Base-by-base conservation (phyloP, 2,329 filamentous ascomycete genomes). In the Cladorrhinum sp. region DNA sequence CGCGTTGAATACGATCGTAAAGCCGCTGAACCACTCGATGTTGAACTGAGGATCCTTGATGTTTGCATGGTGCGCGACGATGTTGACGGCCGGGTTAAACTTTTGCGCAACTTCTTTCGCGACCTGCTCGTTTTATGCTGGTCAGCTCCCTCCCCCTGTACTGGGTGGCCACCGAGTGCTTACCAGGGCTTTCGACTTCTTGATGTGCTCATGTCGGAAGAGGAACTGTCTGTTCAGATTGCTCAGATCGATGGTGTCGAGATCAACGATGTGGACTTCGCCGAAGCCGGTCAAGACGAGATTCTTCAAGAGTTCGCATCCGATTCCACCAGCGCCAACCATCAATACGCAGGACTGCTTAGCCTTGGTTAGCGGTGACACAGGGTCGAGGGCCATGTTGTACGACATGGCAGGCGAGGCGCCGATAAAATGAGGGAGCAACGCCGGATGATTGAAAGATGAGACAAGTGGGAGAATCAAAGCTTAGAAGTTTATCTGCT, bases 221-320 rank as follows among this genome's bases (percentile, higher is more conserved):
- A 99, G 86, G 71, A 99, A 99, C 75, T 99, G 95, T 59, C 95
- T 90, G 70, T 99, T 99, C 55, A 99, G 83, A 73, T 99, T 99
- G 77, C 92, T 96, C 21, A 99, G 83, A 73, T 99, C 95, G 77
- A 99, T 98, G 1, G 95, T 99, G 75, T 99, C 95, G 62, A 99
- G 89, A 75, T 99, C 95, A 68, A 99, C 92, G 51, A 98, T 88
- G 75, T 96, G 91, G 55, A 98, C 87, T 77, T 96, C 90, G 66
- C 92, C 92, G 69, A 96, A 99, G 67, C 94, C 93, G 49, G 88
- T 90, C 54, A 96, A 87, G 50, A 94, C 92, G 60, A 99, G 86
- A 75, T 98, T 96, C 81, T 99, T 99, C 66, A 99, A 86, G 7
- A 99, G 83, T 78, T 99, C 95, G 78, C 95, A 99, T 69, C 95